Evolutionary conservation across 2,329 filamentous ascomycete species (phyloP), one percentile per base, ranked within the genome.

Genomic region (Chaetomiaceae sp.): DNA sequence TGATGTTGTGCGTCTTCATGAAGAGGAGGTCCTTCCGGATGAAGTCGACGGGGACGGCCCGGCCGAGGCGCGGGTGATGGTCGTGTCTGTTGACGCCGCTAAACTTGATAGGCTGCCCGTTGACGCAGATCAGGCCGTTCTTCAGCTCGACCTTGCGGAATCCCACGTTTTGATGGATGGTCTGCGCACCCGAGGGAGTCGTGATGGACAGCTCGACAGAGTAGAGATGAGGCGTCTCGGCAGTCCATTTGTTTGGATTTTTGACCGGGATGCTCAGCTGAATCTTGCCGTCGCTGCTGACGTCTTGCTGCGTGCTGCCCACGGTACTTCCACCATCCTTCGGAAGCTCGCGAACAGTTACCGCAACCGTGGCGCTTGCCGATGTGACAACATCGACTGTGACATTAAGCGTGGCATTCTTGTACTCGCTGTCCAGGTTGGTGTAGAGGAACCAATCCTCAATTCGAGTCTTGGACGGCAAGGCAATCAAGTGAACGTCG

Each of bases 1-100:
- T 87, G 64, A 87, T 73, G 56, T 86, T 86, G 67, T 84, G 75
- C 6, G 65, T 68, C 62, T 87, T 87, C 82, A 87, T 87, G 3
- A 80, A 66, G 2, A 81, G 56, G 1, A 87, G 67, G 53, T 87
- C 83, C 12, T 69, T 63, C 51, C 74, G 73, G 58, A 84, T 75
- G 47, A 76, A 83, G 2, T 81, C 76, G 6, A 76, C 62, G 0
- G 81, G 80, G 0, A 86, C 79, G 1, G 81, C 73, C 0, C 83
- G 77, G 3, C 83, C 83, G 22, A 73, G 73, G 19, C 66, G 64
- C 0, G 81, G 80, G 56, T 87, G 82, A 56, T 88, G 83, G 47
- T 88, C 84, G 56, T 87, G 84, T 14, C 83, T 69, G 60, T 86
- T 86, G 14, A 79, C 77, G 14, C 83, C 83, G 22, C 77, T 73